Percentiles rank a stretch among this genome's conserved stretches.
Evolutionary conservation across 2,329 filamentous ascomycete genomes (phyloP).

Genomic region (Cladosporium cucumerinum): DNA sequence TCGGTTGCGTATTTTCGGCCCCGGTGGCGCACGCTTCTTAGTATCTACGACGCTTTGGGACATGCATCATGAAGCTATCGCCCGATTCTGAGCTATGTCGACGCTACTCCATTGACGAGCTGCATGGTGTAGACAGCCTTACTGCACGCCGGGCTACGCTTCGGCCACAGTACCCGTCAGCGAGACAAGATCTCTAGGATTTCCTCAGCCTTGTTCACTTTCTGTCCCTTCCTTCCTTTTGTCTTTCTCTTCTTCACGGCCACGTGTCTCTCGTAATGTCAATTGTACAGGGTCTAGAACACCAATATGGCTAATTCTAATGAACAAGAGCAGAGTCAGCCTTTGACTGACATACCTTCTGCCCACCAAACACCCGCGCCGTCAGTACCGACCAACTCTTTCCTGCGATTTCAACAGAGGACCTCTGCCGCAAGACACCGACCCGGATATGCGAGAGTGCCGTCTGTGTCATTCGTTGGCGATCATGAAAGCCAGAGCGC

Average conservation of each 20-base stretch:
- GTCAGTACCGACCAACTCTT: neutral
- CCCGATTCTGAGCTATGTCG: neutral
- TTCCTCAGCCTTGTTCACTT: neutral
- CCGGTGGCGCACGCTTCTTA: neutral
- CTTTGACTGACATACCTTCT: neutral
- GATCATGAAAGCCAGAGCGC: conserved; percentile 34
- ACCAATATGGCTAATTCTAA: neutral
- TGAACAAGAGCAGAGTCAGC: neutral
- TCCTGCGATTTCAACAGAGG: conserved; percentile 2
- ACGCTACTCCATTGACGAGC: neutral
- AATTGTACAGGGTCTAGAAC: neutral
- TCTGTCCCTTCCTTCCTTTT: neutral
- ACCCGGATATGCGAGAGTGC: conserved; percentile 37
- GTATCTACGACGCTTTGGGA: neutral
- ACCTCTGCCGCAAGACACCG: conserved; percentile 27
- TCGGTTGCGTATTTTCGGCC: neutral
- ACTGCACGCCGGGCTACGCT: neutral
- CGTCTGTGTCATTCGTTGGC: conserved; percentile 36
- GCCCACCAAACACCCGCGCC: neutral
- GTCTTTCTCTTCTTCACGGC: neutral
- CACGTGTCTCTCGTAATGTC: neutral
- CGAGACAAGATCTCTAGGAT: neutral
- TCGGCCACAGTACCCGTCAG: neutral
- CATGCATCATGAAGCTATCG: neutral
- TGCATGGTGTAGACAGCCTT: neutral